phyloP scores from a whole-genome alignment of 495 filamentous ascomycete species.

The Lasiosphaeria hispida region DNA sequence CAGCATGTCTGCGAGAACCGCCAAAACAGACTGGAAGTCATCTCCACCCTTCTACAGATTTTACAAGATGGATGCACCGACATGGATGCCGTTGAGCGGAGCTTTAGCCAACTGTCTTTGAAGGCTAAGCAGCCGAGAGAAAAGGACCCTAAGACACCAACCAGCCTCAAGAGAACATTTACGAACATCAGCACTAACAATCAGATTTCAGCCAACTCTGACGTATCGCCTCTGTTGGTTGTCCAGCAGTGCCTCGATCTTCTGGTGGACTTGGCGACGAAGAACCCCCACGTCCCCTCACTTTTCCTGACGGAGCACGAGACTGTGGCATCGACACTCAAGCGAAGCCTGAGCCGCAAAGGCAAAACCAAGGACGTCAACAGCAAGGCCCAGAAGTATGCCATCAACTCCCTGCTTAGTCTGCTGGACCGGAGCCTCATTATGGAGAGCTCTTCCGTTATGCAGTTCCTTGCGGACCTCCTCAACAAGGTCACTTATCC shows the following conservation, averaged over 20 bases:
- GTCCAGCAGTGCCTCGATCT: constrained; percentile 90
- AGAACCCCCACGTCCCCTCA: constrained; percentile 76
- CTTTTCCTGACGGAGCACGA: constrained; percentile 98
- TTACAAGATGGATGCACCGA: constrained; percentile 95
- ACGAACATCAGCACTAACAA: constrained; percentile 51
- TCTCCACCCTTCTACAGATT: constrained; percentile 87
- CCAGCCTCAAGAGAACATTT: constrained; percentile 66
- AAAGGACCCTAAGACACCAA: constrained; percentile 71
- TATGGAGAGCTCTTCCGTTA: constrained; percentile 91
- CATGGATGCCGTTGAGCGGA: constrained; percentile 88
- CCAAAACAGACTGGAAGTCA: constrained; percentile 91
- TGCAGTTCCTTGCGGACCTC: constrained; percentile 87
- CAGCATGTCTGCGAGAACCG: constrained; percentile 88
- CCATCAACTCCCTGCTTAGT: constrained; percentile 83
- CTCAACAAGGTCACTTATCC: constrained; percentile 87
- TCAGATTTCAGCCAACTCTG: constrained; percentile 57
- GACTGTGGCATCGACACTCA: constrained; percentile 62
- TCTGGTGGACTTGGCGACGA: constrained; percentile 73
- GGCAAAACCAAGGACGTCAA: constrained; percentile 86
- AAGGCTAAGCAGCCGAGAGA: constrained; percentile 78
- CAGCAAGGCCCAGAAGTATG: constrained; percentile 77
- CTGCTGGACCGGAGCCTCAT: constrained; percentile 88
- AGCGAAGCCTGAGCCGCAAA: constrained; percentile 73
- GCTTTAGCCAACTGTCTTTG: constrained; percentile 87
- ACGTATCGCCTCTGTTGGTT: constrained; percentile 89